Evolutionary conservation across 805 yeast genomes (phyloP).

Genomic region (Schwanniomyces vanrijiae): DNA sequence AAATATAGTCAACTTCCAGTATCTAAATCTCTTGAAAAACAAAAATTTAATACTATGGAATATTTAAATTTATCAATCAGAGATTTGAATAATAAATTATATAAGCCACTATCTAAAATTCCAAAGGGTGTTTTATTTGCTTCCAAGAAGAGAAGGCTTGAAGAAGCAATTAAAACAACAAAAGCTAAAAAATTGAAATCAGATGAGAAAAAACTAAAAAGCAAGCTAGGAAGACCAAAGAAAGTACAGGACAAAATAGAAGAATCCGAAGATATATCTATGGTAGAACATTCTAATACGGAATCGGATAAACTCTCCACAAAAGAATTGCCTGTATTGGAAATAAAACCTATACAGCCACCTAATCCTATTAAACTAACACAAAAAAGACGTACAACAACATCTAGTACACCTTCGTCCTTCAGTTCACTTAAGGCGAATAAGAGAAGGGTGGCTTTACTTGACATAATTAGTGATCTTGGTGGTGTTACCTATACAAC

Average conservation of each 20-base stretch:
- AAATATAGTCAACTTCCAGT: neutral
- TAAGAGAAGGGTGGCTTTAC: slow-evolving; percentile 27
- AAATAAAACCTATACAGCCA: slow-evolving; percentile 11
- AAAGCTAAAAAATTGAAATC: slow-evolving; percentile 2
- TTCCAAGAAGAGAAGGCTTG: slow-evolving; percentile 14
- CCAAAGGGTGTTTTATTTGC: slow-evolving; percentile 20
- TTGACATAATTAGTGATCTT: slow-evolving; percentile 28
- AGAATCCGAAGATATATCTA: neutral
- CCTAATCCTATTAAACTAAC: neutral
- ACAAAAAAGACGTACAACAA: neutral
- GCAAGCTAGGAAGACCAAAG: neutral
- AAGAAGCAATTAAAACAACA: neutral
- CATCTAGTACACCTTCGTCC: slow-evolving; percentile 1
- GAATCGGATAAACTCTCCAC: slow-evolving; percentile 4
- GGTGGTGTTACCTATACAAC: slow-evolving; percentile 41
- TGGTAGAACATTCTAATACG: slow-evolving; percentile 6
- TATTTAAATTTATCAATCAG: slow-evolving; percentile 2
- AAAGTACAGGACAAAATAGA: neutral
- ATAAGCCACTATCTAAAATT: slow-evolving; percentile 22
- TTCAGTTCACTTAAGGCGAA: slow-evolving; percentile 26
- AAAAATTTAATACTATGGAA: neutral
- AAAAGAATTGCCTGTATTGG: slow-evolving; percentile 1
- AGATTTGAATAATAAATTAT: slow-evolving; percentile 12
- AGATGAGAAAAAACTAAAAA: slow-evolving; percentile 1
- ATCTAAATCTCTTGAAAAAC: neutral